A percentile compares a stretch with the other conserved stretches of the same genome.
These are phyloP conservation scores for Escovopsis sp. DNA, from an alignment of 2,329 filamentous ascomycete species.

Conservation along the genomic window DNA sequence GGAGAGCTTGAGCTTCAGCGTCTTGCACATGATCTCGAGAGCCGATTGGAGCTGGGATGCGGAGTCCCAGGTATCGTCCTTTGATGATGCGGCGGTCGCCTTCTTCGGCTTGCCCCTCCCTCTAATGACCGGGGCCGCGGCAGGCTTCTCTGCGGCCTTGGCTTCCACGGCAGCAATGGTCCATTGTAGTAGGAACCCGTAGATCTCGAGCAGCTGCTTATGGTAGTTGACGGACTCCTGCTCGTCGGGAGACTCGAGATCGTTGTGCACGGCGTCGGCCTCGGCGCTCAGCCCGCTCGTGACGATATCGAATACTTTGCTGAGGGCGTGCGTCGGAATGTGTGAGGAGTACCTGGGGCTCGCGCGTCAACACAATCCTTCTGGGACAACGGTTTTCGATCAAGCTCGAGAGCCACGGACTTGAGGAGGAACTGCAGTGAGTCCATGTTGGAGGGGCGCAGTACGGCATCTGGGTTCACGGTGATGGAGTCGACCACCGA, in stretches of 20 bases:
- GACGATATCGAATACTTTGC: slow-evolving; percentile 84
- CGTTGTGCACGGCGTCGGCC: slow-evolving; percentile 70
- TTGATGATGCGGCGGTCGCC: slow-evolving; percentile 38
- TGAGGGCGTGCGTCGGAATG: slow-evolving; percentile 68
- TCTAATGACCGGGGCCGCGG: slow-evolving; percentile 49
- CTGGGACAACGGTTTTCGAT: slow-evolving; percentile 4
- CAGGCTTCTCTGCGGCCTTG: slow-evolving; percentile 81
- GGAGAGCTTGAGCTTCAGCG: slow-evolving; percentile 79
- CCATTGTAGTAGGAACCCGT: slow-evolving; percentile 90
- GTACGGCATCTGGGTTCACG: slow-evolving; percentile 80
- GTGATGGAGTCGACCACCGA: slow-evolving; percentile 86
- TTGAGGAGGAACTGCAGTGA: slow-evolving; percentile 93
- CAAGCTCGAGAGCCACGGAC: slow-evolving; percentile 50
- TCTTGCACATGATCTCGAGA: slow-evolving; percentile 89
- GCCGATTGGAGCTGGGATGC: slow-evolving; percentile 74
- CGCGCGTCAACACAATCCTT: slow-evolving; percentile 39
- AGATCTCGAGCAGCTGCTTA: slow-evolving; percentile 84
- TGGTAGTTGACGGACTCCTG: slow-evolving; percentile 76
- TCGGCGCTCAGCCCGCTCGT: slow-evolving; percentile 76
- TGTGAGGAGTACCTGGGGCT: slow-evolving; percentile 64
- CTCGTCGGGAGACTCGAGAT: slow-evolving; percentile 75
- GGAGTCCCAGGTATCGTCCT: slow-evolving; percentile 78
- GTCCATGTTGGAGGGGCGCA: slow-evolving; percentile 67
- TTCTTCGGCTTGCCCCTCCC: slow-evolving; percentile 68
- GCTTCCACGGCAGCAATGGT: slow-evolving; percentile 86